Evolutionary conservation across 2,329 filamentous ascomycete species (phyloP), one percentile per base, ranked within the genome.

Genomic region (Clonostachys byssicola): DNA sequence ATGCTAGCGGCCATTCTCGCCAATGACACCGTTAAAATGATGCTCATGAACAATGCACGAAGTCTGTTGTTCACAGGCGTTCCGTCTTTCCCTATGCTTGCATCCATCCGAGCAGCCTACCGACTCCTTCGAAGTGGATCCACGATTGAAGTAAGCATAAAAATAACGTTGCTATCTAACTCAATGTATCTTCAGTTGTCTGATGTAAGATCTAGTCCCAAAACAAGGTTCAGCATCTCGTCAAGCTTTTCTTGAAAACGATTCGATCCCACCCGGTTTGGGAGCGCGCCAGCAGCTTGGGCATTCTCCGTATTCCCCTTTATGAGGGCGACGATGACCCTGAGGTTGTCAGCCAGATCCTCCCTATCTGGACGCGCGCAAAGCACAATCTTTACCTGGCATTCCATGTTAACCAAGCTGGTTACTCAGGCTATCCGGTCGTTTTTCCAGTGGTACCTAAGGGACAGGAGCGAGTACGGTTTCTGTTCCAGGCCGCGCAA

Each of bases 271-370:
- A 59, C 35, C 43, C 54, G 2, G 6, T 53, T 2, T 63, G 53
- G 51, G 43, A 52, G 5, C 46, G 42, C n/a, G 60, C 56, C 12
- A 33, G 30, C 5, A 49, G 58, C 3, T 40, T 9, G 20, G 56
- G 57, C 2, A 38, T 64, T 16, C 53, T 65, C 1, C 45, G n/a
- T 1, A 46, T 60, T 5, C 62, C 62, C 1, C 47, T 59, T 6
- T 20, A 42, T 2, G 60, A 61, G 12, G 55, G 56, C 36, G 57
- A 54, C 50, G 55, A 60, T 44, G 17, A 43, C 14, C 48, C 46
- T 14, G 40, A 49, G 12, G 52, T 54, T 43, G 43, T 51, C 14
- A 53, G 58, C 3, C 60, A 65, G 30, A 59, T 65, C 18, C 47
- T 60, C 2, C 51, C 61, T 18, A 40, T 62, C 12, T 51, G 45